These are phyloP conservation scores for Calonectria crousiana DNA, from an alignment of 2,329 filamentous ascomycete genomes.

Conservation along the genomic window DNA sequence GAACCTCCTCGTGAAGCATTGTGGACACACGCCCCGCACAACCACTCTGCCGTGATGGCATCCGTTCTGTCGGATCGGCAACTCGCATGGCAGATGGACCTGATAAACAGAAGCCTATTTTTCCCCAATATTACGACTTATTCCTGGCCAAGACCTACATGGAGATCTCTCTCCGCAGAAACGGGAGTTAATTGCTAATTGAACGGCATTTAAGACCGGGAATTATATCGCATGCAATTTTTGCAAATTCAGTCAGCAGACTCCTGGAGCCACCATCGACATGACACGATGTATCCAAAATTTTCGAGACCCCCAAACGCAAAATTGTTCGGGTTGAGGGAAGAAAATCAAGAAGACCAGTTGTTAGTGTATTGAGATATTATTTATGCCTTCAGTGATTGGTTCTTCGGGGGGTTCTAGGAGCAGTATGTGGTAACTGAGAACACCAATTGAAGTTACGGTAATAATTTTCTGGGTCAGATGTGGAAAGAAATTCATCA, in stretches of 20 bases:
- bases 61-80: constrained; percentile 51
- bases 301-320: background rate
- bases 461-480: background rate
- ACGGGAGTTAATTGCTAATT: background rate
- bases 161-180: background rate
- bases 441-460: background rate
- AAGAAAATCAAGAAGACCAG: background rate
- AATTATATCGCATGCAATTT: background rate
- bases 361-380: background rate
- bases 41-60: constrained; percentile 60
- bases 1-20: constrained; percentile 58
- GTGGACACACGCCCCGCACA: constrained; percentile 58
- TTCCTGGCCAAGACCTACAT: constrained; percentile 55
- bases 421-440: background rate
- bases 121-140: constrained; percentile 57
- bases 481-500: background rate
- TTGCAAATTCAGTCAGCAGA: background rate
- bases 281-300: background rate
- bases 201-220: background rate
- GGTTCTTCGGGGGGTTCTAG: background rate
- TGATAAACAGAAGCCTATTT: constrained; percentile 47
- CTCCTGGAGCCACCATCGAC: background rate
- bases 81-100: background rate
- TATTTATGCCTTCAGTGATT: background rate
- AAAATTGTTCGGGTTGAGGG: background rate